phyloP scores from a whole-genome alignment of 2,329 filamentous ascomycete species.

The Aureobasidium sp. region DNA sequence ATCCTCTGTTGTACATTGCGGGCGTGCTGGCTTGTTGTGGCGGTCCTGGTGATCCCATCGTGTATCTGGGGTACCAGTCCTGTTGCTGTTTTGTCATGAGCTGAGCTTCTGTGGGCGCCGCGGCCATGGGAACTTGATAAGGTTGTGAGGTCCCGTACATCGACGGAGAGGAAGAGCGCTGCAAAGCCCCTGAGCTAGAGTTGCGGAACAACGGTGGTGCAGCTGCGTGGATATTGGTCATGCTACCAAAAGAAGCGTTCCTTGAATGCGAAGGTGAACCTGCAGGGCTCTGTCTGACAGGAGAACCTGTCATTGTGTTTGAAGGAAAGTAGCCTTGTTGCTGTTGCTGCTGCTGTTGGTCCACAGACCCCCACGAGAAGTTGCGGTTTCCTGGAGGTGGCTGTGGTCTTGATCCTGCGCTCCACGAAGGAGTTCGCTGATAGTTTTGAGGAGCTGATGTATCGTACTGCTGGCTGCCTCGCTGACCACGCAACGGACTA shows the following conservation, averaged over 20 bases:
- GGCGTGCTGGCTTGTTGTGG: constrained; percentile 11
- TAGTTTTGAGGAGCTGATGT: constrained; percentile 1
- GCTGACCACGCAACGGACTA: constrained; percentile 7
- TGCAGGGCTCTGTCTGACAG: neutral
- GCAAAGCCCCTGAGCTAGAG: neutral
- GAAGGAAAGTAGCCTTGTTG: neutral
- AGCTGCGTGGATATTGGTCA: neutral
- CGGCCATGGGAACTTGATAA: constrained; percentile 8
- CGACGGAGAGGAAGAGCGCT: neutral
- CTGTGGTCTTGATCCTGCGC: neutral
- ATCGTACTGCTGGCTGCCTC: constrained; percentile 11
- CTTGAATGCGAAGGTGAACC: constrained; percentile 4
- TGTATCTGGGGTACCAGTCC: constrained; percentile 3
- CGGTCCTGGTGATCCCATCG: neutral
- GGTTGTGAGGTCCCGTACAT: constrained; percentile 6
- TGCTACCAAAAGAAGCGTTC: neutral
- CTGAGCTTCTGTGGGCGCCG: neutral
- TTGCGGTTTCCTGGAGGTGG: neutral
- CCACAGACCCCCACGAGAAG: neutral
- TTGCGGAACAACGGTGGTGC: constrained; percentile 6
- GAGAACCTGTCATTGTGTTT: neutral
- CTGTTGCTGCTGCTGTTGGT: constrained; percentile 3
- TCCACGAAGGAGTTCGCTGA: neutral
- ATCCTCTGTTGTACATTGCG: constrained; percentile 4
- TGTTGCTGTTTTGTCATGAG: neutral